Conservation (phyloP, 805 yeast species). For the Yamadazyma paraphyllophila region DNA sequence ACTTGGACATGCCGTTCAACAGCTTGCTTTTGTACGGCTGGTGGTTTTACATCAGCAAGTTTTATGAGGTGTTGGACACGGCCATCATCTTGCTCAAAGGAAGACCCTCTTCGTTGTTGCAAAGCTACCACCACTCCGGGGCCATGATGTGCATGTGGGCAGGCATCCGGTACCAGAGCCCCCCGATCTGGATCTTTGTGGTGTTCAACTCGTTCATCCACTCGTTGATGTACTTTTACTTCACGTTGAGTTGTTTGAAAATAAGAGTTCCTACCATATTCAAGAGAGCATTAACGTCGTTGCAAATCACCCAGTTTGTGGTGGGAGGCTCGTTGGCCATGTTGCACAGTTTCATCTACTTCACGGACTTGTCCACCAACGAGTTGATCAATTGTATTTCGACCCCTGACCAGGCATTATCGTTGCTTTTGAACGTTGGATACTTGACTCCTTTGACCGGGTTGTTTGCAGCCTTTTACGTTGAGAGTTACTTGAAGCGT, state of each 20-base stretch:
- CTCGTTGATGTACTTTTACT: conserved; percentile 71
- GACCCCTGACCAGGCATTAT: conserved; percentile 60
- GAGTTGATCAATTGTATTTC: conserved; percentile 46
- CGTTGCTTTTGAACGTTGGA: conserved; percentile 58
- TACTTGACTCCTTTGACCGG: conserved; percentile 68
- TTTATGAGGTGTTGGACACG: conserved; percentile 71
- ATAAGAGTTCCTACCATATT: conserved; percentile 54
- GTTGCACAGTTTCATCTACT: conserved; percentile 59
- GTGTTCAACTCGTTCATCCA: conserved; percentile 79
- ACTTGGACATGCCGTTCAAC: conserved; percentile 16
- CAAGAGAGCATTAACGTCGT: conserved; percentile 59
- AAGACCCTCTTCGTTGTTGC: conserved; percentile 61
- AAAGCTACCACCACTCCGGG: conserved; percentile 76
- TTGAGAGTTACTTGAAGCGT: conserved; percentile 51
- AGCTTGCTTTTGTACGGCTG: conserved; percentile 59
- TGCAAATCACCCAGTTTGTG: conserved; percentile 69
- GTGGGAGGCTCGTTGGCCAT: conserved; percentile 69
- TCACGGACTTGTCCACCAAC: conserved; percentile 48
- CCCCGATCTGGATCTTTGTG: conserved; percentile 80
- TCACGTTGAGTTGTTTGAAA: conserved; percentile 57
- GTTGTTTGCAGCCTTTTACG: conserved; percentile 62
- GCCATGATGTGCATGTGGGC: conserved; percentile 84
- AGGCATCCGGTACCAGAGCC: conserved; percentile 64
- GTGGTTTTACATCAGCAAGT: conserved; percentile 67
- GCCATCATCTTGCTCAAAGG: conserved; percentile 66